Evolutionary conservation across 2,329 filamentous ascomycete species (phyloP).

Genomic region (Remersonia thermophila): DNA sequence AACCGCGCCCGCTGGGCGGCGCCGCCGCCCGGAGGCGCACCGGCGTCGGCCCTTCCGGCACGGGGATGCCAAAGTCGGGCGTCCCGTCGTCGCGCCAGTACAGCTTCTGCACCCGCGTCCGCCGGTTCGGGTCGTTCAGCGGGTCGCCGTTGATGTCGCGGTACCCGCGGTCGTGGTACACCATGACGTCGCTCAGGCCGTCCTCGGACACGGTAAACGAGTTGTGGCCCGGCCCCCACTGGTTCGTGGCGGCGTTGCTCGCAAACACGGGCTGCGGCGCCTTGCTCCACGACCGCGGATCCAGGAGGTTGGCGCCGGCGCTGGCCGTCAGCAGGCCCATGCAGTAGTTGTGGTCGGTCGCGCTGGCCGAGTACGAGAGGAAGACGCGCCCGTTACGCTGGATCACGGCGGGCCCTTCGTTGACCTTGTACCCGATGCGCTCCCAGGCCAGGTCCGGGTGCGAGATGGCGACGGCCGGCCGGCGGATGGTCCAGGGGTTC

Average conservation of each 20-base stretch:
- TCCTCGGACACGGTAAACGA: conserved; percentile 21
- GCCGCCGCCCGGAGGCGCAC: conserved; percentile 13
- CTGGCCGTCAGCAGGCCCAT: conserved; percentile 18
- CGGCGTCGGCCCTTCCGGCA: conserved; percentile 16
- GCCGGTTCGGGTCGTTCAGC: conserved; percentile 18
- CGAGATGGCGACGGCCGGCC: conserved; percentile 13
- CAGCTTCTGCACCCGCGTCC: conserved; percentile 21
- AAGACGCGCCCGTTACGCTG: conserved; percentile 15
- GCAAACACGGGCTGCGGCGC: conserved; percentile 17
- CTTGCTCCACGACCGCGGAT: conserved; percentile 18
- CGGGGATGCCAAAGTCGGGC: conserved; percentile 21
- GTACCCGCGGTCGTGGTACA: conserved; percentile 19
- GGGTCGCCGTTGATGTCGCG: conserved; percentile 20
- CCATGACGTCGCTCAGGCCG: conserved; percentile 19
- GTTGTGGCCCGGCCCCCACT: conserved; percentile 22
- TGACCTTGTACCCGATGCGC: conserved; percentile 15
- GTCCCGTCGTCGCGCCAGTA: conserved; percentile 21
- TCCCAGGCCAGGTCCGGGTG: conserved; percentile 13
- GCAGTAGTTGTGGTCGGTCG: conserved; percentile 21
- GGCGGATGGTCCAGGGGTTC: conserved; percentile 21
- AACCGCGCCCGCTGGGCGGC: conserved; percentile 3
- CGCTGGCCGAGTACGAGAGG: conserved; percentile 14
- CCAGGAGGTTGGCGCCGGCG: conserved; percentile 15
- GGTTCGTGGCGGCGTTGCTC: conserved; percentile 18
- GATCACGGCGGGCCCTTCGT: conserved; percentile 13